Evolutionary conservation across 1,284 basidiomycete species (phyloP), one percentile per base, ranked within the genome.

Genomic region (Heterobasidion parviporum): DNA sequence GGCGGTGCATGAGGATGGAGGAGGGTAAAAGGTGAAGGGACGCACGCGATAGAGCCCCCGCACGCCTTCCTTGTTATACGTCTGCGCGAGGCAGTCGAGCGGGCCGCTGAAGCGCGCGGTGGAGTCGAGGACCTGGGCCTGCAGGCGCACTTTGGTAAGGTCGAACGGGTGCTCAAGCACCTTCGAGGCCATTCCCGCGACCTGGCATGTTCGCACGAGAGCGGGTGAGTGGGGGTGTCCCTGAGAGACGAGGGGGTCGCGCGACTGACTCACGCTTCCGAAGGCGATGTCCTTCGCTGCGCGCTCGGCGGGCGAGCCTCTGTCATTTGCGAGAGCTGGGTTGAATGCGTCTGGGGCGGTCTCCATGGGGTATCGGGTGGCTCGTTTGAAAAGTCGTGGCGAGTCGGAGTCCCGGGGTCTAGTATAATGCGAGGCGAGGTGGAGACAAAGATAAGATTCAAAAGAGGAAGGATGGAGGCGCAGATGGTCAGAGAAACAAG

Each of bases 141-240:
- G 91, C 18, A 94, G 74, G 54, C 90, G 80, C 60, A 92, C 91
- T 72, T 92, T 91, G 59, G 88, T 86, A 41, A 92, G 76, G 72
- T 93, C 91, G 65, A 92, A 91, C 1, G 90, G 90, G 64, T 92
- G 89, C 70, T 93, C 91, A 62, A 93, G 87, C 16, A 92, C 77
- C 71, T 92, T 91, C 36, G 89, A 86, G 9, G 80, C 74, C 74
- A 92, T 89, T n/a, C 90, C 89, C 43, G 90, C 88, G 16, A 80
- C 68, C 88, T 81, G 15, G n/a, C 12, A 16, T 33, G 6, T 20
- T 58, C 46, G 46, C 34, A 50, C 16, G n/a, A 50, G n/a, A 54
- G 43, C 16, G 26, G n/a, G 16, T 54, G 18, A n/a, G 51, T 45
- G 16, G 12, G 9, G 16, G 20, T 56, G 38, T 8, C 38, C 32